Percentiles rank a stretch among this genome's conserved stretches.
Conservation (phyloP, 768 basidiomycete species). For the Boletus rubroflammeus region DNA sequence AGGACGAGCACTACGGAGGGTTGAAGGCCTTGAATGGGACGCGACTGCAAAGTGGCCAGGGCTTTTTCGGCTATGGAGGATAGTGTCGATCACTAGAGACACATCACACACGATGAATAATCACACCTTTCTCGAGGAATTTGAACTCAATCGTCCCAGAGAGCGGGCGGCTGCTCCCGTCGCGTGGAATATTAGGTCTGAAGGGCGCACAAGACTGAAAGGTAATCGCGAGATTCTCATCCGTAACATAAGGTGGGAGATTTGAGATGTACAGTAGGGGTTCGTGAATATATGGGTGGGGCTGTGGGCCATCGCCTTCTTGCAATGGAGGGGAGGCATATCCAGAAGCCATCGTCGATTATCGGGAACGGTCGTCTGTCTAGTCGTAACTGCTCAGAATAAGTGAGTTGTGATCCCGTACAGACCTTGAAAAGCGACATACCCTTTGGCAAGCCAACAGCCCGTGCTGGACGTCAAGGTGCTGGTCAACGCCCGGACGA, state of each 20-base stretch:
- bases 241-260: slow-evolving; percentile 67
- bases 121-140: slow-evolving; percentile 72
- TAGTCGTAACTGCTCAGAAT: slow-evolving; percentile 1
- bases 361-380: slow-evolving; percentile 27
- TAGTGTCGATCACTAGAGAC: slow-evolving; percentile 3
- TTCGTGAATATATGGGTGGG: slow-evolving; percentile 83
- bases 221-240: slow-evolving; percentile 72
- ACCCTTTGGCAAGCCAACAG: slow-evolving; percentile 30
- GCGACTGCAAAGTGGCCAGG: slow-evolving; percentile 75
- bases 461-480: slow-evolving; percentile 31
- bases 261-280: slow-evolving; percentile 79
- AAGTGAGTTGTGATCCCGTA: not conserved
- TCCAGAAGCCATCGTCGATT: slow-evolving; percentile 36
- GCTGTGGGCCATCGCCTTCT: slow-evolving; percentile 34
- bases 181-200: slow-evolving; percentile 71
- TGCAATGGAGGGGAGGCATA: slow-evolving; percentile 32
- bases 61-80: slow-evolving; percentile 74
- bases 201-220: slow-evolving; percentile 77
- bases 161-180: slow-evolving; percentile 47
- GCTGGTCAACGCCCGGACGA: slow-evolving; percentile 23
- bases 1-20: slow-evolving; percentile 63
- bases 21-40: slow-evolving; percentile 58
- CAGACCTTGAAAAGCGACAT: slow-evolving; percentile 1
- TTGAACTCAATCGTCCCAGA: slow-evolving; percentile 83
- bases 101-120: slow-evolving; percentile 8